A percentile compares a stretch with the other conserved stretches of the same genome.
phyloP scores from a whole-genome alignment of 2,329 filamentous ascomycete species.

The Magnaporthiopsis rhizophila region DNA sequence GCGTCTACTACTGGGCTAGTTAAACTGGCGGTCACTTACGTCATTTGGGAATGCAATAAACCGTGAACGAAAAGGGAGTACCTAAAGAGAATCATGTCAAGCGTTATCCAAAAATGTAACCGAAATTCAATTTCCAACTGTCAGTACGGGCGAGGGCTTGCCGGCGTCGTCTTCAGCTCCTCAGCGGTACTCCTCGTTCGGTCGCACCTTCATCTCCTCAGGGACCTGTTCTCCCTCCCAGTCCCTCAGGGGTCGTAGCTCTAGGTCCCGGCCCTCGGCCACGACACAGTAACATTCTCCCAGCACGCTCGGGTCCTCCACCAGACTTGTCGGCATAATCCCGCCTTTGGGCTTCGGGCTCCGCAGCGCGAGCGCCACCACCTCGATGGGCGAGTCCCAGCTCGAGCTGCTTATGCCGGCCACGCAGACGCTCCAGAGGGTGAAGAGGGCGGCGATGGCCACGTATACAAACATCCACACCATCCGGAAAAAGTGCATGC shows the following conservation, averaged over 20 bases:
- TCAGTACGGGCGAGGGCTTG: no score
- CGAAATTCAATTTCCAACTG: no score
- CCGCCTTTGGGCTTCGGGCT: not conserved
- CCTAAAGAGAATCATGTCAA: no score
- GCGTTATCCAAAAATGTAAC: no score
- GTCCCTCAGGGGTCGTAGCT: not conserved
- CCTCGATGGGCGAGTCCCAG: constrained; percentile 1
- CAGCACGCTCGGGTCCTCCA: not conserved
- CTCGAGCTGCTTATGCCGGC: not conserved
- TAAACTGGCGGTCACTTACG: no score
- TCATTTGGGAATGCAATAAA: no score
- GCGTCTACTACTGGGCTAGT: no score
- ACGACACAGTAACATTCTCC: not conserved
- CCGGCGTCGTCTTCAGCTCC: no score
- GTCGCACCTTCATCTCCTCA: no score
- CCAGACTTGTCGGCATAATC: not conserved
- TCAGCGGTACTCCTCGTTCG: no score
- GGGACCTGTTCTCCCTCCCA: no score
- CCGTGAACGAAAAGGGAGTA: no score
- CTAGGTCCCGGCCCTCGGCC: not conserved
- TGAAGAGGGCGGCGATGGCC: not conserved
- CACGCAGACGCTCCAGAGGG: not conserved
- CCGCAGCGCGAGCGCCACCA: constrained; percentile 1
- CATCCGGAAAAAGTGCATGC: not conserved
- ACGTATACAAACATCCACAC: not conserved